Base-by-base conservation (phyloP, 257 asterid genomes). In the Petunia axillaris region DNA sequence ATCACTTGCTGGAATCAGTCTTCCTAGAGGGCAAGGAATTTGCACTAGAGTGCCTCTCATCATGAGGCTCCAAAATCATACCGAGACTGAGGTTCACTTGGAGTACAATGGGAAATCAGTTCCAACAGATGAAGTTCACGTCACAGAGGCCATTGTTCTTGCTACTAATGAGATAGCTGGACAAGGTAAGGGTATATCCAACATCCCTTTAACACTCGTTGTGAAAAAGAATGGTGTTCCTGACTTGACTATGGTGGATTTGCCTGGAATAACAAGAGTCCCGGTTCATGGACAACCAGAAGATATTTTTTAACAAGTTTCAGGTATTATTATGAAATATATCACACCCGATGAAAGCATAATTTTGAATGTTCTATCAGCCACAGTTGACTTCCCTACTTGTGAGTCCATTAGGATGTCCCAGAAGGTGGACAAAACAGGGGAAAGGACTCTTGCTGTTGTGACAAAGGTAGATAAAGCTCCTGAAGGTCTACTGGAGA, bases 31-130 rank as follows among this genome's bases (percentile, higher is more conserved):
- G 64, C 88, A 88, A 67, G 91, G 91, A 0, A 88, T 88, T 35
- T 88, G 89, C 82, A 87, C 89, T 5, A 52, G 91, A 5, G 91
- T 81, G 16, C 89, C 91, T 0, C 86, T 88, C 62, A 82, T 88
- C 0, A 84, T 88, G 86, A 38, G 87, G 40, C 80, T 87, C 4
- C 79, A 87, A 40, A 79, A 83, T 11, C 85, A 87, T 37, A 48
- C 81, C 6, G 0, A 38, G 6, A 84, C 88, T 0, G 77, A 88
- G 53, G 82, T 88, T 9, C 78, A 15, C 78, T 38, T 87, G 55
- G 88, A 87, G 82, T 87, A 2, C 36, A 37, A 59, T 39, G 82
- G 81, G 1, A 81, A 41, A 9, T 8, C 25, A 2, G 84, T 88
- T 50, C 82, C 71, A 0, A 84, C 89, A 5, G 85, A 81, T 36